phyloP scores from a whole-genome alignment of 257 asterid genomes.

The Salvia hispanica region DNA sequence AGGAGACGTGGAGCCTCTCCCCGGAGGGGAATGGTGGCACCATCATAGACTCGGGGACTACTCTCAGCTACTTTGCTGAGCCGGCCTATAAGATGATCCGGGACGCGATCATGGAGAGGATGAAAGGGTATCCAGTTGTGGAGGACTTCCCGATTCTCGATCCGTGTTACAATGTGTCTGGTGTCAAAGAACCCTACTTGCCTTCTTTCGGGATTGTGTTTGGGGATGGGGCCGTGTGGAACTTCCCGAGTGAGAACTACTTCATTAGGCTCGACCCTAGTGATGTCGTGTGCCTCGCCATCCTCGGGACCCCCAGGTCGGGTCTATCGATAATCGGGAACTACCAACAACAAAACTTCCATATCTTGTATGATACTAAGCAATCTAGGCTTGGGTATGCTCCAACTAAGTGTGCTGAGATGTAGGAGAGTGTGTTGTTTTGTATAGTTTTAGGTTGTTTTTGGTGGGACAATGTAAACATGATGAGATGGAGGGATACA shows the following conservation, averaged over 20 bases:
- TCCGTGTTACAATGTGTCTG: conserved; percentile 84
- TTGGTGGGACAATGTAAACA: conserved; percentile 45
- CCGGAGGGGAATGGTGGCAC: conserved; percentile 55
- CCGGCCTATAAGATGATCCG: conserved; percentile 71
- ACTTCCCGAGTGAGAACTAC: conserved; percentile 79
- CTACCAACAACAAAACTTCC: conserved; percentile 93
- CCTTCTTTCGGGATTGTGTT: conserved; percentile 80
- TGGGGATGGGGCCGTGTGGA: conserved; percentile 84
- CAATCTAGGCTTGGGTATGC: conserved; percentile 83
- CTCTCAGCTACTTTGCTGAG: conserved; percentile 74
- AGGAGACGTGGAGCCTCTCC: conserved; percentile 51
- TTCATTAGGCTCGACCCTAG: conserved; percentile 77
- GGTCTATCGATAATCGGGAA: conserved; percentile 88
- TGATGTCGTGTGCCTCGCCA: conserved; percentile 78
- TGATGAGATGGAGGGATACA: conserved; percentile 19
- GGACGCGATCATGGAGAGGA: conserved; percentile 59
- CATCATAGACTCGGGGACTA: conserved; percentile 87
- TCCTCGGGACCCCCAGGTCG: conserved; percentile 71
- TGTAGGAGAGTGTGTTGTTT: conserved; percentile 27
- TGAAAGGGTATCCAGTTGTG: conserved; percentile 51
- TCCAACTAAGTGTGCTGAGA: conserved; percentile 69
- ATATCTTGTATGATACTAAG: conserved; percentile 67
- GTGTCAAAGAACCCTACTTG: conserved; percentile 43
- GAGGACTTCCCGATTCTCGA: conserved; percentile 67
- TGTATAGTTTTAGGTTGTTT: conserved; percentile 32